phyloP scores from a whole-genome alignment of 345 rosid species.

The Eucalyptus tenuipes region DNA sequence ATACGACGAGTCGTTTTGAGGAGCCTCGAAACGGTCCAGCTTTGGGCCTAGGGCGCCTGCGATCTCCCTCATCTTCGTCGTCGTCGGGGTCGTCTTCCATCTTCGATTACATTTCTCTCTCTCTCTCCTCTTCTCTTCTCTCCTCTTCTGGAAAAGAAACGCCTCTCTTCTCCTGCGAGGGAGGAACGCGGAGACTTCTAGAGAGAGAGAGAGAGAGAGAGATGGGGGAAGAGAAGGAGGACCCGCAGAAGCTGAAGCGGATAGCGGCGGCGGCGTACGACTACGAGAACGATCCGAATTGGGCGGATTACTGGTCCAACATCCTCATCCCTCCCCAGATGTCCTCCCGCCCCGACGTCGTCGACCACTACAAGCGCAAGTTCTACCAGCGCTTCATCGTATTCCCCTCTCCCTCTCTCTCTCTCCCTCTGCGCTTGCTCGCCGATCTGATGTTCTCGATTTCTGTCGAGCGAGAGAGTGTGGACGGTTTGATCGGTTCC shows the following conservation, averaged over 20 bases:
- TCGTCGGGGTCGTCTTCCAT: not conserved
- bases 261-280: constrained; percentile 81
- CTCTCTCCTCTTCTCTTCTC: not conserved
- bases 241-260: constrained; percentile 66
- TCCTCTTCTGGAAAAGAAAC: not conserved
- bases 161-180: not conserved
- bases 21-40: not conserved
- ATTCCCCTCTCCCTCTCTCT: not conserved
- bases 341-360: constrained; percentile 83
- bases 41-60: not conserved
- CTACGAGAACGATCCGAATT: constrained; percentile 76
- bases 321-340: constrained; percentile 84
- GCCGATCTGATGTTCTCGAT: not conserved
- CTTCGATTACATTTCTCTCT: not conserved
- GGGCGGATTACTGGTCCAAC: constrained; percentile 94
- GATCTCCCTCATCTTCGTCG: not conserved
- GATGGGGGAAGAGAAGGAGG: constrained; percentile 80
- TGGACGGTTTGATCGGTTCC: not conserved
- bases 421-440: not conserved
- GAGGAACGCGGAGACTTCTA: not conserved
- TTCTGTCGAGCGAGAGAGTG: not conserved
- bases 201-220: not conserved
- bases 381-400: constrained; percentile 93
- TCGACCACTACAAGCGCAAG: constrained; percentile 86
- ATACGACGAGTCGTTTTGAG: not conserved